These are phyloP conservation scores for Neopestalotiopsis clavispora DNA, from an alignment of 2,329 filamentous ascomycete species.

Conservation along the genomic window DNA sequence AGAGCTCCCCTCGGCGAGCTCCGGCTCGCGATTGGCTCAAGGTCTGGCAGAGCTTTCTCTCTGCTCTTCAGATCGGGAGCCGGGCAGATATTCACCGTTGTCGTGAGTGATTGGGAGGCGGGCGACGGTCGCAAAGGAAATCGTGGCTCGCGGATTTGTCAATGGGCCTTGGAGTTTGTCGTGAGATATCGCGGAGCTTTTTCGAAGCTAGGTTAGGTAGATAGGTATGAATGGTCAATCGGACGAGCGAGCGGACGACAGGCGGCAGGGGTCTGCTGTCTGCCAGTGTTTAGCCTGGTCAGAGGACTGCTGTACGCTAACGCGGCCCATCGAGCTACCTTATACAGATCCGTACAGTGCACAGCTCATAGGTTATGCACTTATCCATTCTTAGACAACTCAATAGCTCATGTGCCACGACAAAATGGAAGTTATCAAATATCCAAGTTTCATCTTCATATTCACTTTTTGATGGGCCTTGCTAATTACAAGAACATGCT, in stretches of 20 bases:
- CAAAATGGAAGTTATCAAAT: no score
- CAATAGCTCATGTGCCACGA: no score
- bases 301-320: no score
- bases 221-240: not conserved
- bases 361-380: no score
- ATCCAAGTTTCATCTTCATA: no score
- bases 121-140: not conserved
- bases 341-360: no score
- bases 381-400: no score
- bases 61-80: not conserved
- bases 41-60: not conserved
- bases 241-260: not conserved
- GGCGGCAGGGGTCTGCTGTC: not conserved
- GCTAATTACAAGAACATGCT: no score
- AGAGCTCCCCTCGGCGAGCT: slow-evolving; percentile 39
- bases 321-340: no score
- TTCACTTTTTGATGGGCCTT: no score
- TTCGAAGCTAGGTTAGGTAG: not conserved
- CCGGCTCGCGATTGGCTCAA: not conserved
- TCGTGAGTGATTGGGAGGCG: not conserved
- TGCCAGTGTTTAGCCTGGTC: no score
- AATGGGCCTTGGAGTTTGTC: not conserved
- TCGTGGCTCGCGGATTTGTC: not conserved
- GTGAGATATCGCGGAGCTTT: slow-evolving; percentile 8
- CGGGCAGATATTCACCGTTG: not conserved